Conservation (phyloP, 2,329 filamentous ascomycete genomes). For the Incumbomyces delicatus region DNA sequence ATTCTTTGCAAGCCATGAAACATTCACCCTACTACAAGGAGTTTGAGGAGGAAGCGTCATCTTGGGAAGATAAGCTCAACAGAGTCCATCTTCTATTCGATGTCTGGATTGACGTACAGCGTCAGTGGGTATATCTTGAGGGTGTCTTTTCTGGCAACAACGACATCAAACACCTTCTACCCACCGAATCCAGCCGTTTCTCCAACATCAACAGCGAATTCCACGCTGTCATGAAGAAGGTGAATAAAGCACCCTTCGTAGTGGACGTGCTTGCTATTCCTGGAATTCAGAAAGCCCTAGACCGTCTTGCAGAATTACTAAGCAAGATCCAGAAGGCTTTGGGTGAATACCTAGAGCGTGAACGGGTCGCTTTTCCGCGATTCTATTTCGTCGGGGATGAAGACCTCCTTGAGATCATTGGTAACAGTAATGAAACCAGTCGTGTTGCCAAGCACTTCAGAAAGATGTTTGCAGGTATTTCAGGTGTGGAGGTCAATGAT, state of each 20-base stretch:
- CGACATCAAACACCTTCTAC: constrained; percentile 95
- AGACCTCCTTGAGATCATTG: constrained; percentile 96
- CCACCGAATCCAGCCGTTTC: constrained; percentile 92
- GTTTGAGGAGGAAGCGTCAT: constrained; percentile 92
- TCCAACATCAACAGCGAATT: constrained; percentile 99
- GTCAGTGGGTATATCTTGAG: constrained; percentile 98
- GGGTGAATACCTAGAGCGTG: constrained; percentile 95
- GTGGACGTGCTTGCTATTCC: constrained; percentile 93
- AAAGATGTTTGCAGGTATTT: constrained; percentile 98
- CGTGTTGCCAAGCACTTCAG: constrained; percentile 98
- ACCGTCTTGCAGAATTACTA: constrained; percentile 88
- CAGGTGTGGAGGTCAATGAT: constrained; percentile 82
- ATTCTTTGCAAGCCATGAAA: constrained; percentile 95
- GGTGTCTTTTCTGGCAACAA: constrained; percentile 98
- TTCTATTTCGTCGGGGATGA: constrained; percentile 99
- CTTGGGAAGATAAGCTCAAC: constrained; percentile 97
- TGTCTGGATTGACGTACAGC: constrained; percentile 99
- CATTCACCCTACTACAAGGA: constrained; percentile 99
- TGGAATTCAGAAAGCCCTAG: constrained; percentile 89
- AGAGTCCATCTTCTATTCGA: constrained; percentile 95
- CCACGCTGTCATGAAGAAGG: constrained; percentile 98
- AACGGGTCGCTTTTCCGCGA: constrained; percentile 91
- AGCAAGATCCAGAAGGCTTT: constrained; percentile 99
- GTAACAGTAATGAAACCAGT: constrained; percentile 94
- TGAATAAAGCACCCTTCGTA: constrained; percentile 90